These are phyloP conservation scores for Ganoderma lingzhi DNA, from an alignment of 1,284 basidiomycete species.

Conservation along the genomic window DNA sequence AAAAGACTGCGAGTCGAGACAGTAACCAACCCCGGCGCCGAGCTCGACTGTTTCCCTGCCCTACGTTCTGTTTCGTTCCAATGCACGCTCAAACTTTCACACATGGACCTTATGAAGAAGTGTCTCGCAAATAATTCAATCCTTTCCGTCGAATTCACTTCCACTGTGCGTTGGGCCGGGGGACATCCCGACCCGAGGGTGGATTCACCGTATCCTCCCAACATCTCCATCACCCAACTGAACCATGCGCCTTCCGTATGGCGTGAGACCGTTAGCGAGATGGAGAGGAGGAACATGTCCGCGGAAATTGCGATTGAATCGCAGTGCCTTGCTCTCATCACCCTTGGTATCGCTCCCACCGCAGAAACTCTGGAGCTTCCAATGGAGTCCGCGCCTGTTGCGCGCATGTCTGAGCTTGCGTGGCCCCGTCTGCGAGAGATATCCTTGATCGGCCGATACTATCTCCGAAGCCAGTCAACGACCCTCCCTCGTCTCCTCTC, in stretches of 20 bases:
- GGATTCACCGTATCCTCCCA: slow-evolving; percentile 16
- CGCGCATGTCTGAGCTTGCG: slow-evolving; percentile 18
- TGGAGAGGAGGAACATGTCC: slow-evolving; percentile 13
- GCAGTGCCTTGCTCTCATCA: slow-evolving; percentile 15
- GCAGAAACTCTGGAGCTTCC: slow-evolving; percentile 14
- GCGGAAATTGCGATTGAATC: slow-evolving; percentile 17
- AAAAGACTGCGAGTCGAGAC: background rate
- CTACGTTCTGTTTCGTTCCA: slow-evolving; percentile 13
- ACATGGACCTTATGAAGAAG: slow-evolving; percentile 18
- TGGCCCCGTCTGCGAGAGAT: slow-evolving; percentile 15
- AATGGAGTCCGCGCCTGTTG: slow-evolving; percentile 13
- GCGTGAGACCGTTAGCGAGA: slow-evolving; percentile 8
- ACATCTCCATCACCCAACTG: slow-evolving; percentile 15
- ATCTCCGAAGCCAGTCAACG: slow-evolving; percentile 12
- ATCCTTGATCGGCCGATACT: slow-evolving; percentile 11
- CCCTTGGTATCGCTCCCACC: slow-evolving; percentile 13
- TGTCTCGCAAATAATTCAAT: slow-evolving; percentile 8
- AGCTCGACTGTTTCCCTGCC: slow-evolving; percentile 14
- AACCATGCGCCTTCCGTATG: slow-evolving; percentile 9
- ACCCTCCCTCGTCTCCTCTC: slow-evolving; percentile 10
- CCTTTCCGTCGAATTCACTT: slow-evolving; percentile 10
- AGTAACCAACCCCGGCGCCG: background rate
- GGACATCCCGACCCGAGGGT: slow-evolving; percentile 18
- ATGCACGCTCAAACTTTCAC: slow-evolving; percentile 12
- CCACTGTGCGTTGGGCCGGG: slow-evolving; percentile 10